Conservation (phyloP, 345 rosid genomes). For the Gynandropsis gynandra region DNA sequence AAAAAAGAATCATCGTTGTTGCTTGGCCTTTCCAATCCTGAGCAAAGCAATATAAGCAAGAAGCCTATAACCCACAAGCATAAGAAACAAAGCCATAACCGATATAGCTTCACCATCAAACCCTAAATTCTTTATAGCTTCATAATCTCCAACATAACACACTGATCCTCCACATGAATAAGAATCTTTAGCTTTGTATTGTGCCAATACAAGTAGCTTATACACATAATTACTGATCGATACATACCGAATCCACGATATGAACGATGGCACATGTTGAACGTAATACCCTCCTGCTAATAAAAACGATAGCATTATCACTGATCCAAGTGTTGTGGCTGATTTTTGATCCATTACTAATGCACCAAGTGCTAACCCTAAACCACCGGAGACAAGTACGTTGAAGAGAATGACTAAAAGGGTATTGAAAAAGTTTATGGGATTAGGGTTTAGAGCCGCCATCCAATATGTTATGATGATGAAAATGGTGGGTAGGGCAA, state of each 20-base stretch:
- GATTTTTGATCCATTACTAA: slow-evolving; percentile 80
- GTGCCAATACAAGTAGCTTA: slow-evolving; percentile 67
- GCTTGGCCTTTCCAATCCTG: slow-evolving; percentile 29
- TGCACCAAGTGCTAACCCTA: slow-evolving; percentile 87
- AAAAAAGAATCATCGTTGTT: slow-evolving; percentile 6
- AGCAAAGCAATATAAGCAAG: slow-evolving; percentile 77
- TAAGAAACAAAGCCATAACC: slow-evolving; percentile 47
- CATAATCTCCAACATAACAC: slow-evolving; percentile 67
- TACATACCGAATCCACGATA: slow-evolving; percentile 77
- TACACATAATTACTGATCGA: slow-evolving; percentile 83
- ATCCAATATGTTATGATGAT: slow-evolving; percentile 56
- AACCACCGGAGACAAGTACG: slow-evolving; percentile 83
- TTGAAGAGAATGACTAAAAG: slow-evolving; percentile 44
- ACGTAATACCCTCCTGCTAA: slow-evolving; percentile 87
- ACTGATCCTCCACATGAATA: slow-evolving; percentile 47
- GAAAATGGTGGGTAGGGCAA: slow-evolving; percentile 48
- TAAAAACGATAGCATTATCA: slow-evolving; percentile 72
- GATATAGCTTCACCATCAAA: slow-evolving; percentile 38
- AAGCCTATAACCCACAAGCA: slow-evolving; percentile 80
- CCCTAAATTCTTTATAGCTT: slow-evolving; percentile 48
- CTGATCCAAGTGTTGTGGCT: slow-evolving; percentile 82
- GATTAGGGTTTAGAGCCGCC: slow-evolving; percentile 49
- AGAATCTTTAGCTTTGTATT: slow-evolving; percentile 54
- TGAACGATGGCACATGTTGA: slow-evolving; percentile 63
- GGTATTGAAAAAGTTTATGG: slow-evolving; percentile 37